Base-by-base conservation (phyloP, 1,139 yeast species). In the Taiozyma onychis region DNA sequence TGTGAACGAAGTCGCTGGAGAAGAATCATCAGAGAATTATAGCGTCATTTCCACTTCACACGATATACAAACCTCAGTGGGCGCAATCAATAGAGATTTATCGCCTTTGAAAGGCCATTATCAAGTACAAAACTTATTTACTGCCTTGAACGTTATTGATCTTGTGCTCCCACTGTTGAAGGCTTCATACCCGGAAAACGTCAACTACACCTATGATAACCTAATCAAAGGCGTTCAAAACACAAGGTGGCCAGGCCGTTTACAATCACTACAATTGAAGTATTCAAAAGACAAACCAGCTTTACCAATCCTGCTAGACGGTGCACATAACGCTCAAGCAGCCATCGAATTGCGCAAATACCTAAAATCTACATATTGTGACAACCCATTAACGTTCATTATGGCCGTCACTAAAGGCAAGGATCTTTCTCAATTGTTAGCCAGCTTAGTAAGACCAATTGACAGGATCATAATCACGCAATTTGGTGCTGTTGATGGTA, bases 241-340 rank as follows among this genome's bases (percentile, higher is more conserved):
- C 1, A 80, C 81, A 0, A 57, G 63, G 35, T 81, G 89, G 88
- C 83, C 85, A 4, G 86, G 86, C 2, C 67, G 91, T 57, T 66
- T 86, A 41, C 91, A 85, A 56, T 53, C 60, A 1, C 47, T 82
- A 3, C 52, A 57, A 3, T 56, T 61, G 30, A 62, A 66, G 6
- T 62, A 57, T 3, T 50, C 63, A 2, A 45, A 43, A 9, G 45
- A 49, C 1, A 46, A 52, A 18, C 44, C 59, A 1, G 52, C 64
- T 1, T 57, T 75, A 2, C 65, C 70, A 1, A 68, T 85, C 0
- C 66, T 89, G 8, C 59, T 90, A 2, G 99, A 93, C 67, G 99
- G 99, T 2, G 98, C 98, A 0, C 99, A 93, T 65, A 93, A 93
- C 63, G 82, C 81, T 21, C 82, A 84, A 56, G 96, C 97, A 0